Evolutionary conservation across 1,139 yeast species (phyloP), one percentile per base, ranked within the genome.

Genomic region (Suhomyces bolitotheri): DNA sequence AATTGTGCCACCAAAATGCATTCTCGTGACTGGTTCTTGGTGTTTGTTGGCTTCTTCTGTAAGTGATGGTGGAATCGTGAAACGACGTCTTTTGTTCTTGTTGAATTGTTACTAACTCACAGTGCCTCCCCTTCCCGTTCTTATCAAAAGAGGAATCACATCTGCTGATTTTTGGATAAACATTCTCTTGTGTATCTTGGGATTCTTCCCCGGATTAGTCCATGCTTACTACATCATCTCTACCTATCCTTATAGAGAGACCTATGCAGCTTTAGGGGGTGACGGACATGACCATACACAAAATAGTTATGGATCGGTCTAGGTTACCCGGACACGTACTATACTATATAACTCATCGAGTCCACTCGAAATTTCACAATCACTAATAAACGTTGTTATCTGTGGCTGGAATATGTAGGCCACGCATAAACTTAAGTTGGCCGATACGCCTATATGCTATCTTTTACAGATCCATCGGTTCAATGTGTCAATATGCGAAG

Each of bases 91-190:
- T n/a, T n/a, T n/a, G n/a, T n/a, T n/a, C n/a, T n/a, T n/a, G n/a
- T n/a, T n/a, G n/a, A n/a, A n/a, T n/a, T n/a, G n/a, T n/a, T 34
- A 40, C 48, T 35, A 38, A 39, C 41, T n/a, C 21, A 19, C 38
- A 53, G 54, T 86, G 34, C 96, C 96, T 4, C 95, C 95, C 4
- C 64, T 87, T 22, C 90, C 95, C 8, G 96, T 88, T 19, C 73
- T 82, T 45, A 62, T 87, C 46, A 86, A 86, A 60, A 68, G 89
- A 45, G 95, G 95, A 1, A 58, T 82, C 49, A 76, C 76, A 50
- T 76, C 88, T 4, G 78, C 80, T 23, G 94, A 83, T 51, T 48
- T 82, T 49, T 68, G 80, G 61, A 81, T 88, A 51, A 89, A 88
- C 60, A 69, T 89, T 36, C 73, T 86, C 23, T 70, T 89, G 35